phyloP scores from a whole-genome alignment of 73 alveolate genomes.

The Stentor roeselii region DNA sequence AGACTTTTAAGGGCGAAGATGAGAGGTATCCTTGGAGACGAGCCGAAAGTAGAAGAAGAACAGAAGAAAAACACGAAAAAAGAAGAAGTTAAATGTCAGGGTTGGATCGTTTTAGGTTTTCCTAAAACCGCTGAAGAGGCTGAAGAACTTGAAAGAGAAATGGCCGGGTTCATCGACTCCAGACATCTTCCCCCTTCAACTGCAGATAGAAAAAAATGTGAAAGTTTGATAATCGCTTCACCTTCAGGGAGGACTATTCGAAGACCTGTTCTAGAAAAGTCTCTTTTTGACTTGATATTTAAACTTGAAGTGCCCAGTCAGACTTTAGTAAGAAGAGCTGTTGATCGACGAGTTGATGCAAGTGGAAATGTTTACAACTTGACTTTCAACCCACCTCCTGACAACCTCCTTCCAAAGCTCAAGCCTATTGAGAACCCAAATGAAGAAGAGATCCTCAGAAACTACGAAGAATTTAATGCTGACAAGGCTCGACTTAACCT shows the following conservation, averaged over 20 bases:
- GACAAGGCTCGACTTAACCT: neutral
- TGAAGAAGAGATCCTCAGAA: neutral
- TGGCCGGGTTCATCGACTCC: conserved; percentile 1
- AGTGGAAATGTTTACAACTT: conserved; percentile 22
- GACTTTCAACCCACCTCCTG: conserved; percentile 24
- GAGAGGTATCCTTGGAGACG: conserved; percentile 18
- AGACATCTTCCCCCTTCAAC: neutral
- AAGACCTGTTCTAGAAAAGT: neutral
- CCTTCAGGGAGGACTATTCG: neutral
- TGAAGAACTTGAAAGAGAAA: neutral
- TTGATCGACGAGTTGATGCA: conserved; percentile 20
- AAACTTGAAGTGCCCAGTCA: neutral
- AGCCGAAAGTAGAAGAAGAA: conserved; percentile 16
- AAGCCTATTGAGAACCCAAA: conserved; percentile 6
- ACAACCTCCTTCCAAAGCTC: conserved; percentile 24
- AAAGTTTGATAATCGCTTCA: neutral
- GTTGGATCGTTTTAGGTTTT: conserved; percentile 2
- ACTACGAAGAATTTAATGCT: neutral
- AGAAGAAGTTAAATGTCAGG: conserved; percentile 28
- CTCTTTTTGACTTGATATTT: conserved; percentile 1
- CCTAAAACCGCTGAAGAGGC: neutral
- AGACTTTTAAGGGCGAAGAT: conserved; percentile 14
- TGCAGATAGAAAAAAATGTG: neutral
- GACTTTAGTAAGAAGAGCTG: conserved; percentile 14
- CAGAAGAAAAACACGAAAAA: neutral